These are phyloP conservation scores for Panus rudis DNA, from an alignment of 768 basidiomycete species.

Conservation along the genomic window DNA sequence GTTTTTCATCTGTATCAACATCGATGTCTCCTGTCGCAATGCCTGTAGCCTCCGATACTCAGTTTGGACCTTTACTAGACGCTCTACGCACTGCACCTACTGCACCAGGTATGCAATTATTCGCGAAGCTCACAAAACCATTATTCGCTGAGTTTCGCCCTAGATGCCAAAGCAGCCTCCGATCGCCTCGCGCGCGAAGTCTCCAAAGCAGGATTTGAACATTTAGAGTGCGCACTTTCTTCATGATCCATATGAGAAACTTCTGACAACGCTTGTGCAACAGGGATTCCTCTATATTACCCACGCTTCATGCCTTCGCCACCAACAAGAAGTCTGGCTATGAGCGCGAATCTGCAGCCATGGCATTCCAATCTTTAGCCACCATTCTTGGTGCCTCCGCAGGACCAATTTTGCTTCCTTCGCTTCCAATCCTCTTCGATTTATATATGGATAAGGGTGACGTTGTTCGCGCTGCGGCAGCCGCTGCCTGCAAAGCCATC, in stretches of 20 bases:
- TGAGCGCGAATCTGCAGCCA: conserved; percentile 81
- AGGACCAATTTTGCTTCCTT: conserved; percentile 71
- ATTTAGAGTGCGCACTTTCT: conserved; percentile 57
- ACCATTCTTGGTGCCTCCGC: conserved; percentile 59
- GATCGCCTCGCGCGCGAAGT: conserved; percentile 74
- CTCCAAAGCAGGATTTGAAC: conserved; percentile 52
- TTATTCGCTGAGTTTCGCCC: not conserved
- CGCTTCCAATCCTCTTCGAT: conserved; percentile 72
- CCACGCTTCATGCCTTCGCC: conserved; percentile 60
- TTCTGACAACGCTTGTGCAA: conserved; percentile 1
- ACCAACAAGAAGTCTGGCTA: conserved; percentile 83
- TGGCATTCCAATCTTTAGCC: conserved; percentile 73
- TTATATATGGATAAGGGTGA: conserved; percentile 93
- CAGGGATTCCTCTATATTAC: conserved; percentile 58
- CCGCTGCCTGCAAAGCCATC: conserved; percentile 74
- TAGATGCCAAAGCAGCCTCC: conserved; percentile 80
- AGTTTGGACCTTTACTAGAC: conserved; percentile 41
- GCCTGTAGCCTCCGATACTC: conserved; percentile 33
- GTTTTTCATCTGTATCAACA: conserved; percentile 20
- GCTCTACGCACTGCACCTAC: conserved; percentile 32
- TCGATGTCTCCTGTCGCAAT: conserved; percentile 51
- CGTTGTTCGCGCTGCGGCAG: conserved; percentile 78
- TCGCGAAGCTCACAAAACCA: too few species aligned
- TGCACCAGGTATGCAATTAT: conserved; percentile 25
- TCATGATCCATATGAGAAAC: conserved; percentile 14